A percentile compares a stretch with the other conserved stretches of the same genome.
Conservation (phyloP, 495 filamentous ascomycete genomes). For the Podospora australis region DNA sequence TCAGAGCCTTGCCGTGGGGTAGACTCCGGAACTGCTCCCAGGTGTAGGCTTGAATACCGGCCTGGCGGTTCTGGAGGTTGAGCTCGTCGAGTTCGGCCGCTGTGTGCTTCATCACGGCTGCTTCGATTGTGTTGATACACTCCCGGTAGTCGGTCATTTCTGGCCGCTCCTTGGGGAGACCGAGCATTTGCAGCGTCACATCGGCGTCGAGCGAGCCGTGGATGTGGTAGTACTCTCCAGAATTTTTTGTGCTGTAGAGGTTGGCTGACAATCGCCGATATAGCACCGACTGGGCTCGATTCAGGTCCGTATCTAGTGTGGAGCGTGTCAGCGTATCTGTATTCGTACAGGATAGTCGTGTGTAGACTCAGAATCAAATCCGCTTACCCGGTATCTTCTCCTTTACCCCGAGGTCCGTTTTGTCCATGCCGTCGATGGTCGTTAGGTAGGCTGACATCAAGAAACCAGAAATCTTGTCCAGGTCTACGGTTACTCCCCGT, state of each 20-base stretch:
- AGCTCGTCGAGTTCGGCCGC: slow-evolving; percentile 56
- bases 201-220: slow-evolving; percentile 70
- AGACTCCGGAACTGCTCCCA: slow-evolving; percentile 58
- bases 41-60: slow-evolving; percentile 60
- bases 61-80: slow-evolving; percentile 56
- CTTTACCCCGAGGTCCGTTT: slow-evolving; percentile 54
- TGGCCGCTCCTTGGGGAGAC: slow-evolving; percentile 55
- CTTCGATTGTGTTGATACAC: slow-evolving; percentile 61
- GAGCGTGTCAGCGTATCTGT: not conserved
- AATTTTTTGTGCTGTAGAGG: slow-evolving; percentile 62
- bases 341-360: slow-evolving; percentile 16
- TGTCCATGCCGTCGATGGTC: slow-evolving; percentile 62
- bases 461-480: slow-evolving; percentile 61
- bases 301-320: slow-evolving; percentile 58
- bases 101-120: slow-evolving; percentile 56
- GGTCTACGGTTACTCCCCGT: slow-evolving; percentile 48
- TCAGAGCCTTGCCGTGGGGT: slow-evolving; percentile 44
- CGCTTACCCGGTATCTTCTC: slow-evolving; percentile 55
- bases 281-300: slow-evolving; percentile 61
- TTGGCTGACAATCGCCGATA: slow-evolving; percentile 72
- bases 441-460: slow-evolving; percentile 67
- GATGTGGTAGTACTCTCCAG: slow-evolving; percentile 65
- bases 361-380: not conserved
- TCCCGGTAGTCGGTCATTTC: slow-evolving; percentile 60
- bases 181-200: slow-evolving; percentile 64